These are phyloP conservation scores for Debaryomyces tyrocola DNA, from an alignment of 805 yeast species.

Conservation along the genomic window DNA sequence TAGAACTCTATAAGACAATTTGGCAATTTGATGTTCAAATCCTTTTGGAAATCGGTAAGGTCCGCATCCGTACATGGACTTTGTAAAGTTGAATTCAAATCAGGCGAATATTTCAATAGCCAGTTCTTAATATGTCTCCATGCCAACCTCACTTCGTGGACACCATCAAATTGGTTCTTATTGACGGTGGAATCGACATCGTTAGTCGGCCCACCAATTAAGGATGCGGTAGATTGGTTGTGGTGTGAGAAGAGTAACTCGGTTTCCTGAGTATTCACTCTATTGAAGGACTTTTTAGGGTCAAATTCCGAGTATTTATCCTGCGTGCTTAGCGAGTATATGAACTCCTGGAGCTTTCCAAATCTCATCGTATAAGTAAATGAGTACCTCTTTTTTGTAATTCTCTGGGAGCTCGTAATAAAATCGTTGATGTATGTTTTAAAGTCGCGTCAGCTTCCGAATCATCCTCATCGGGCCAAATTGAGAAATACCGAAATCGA, in stretches of 20 bases:
- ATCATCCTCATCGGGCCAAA: too few species aligned
- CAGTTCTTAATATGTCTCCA: slow-evolving; percentile 90
- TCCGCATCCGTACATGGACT: slow-evolving; percentile 81
- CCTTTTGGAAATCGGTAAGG: slow-evolving; percentile 78
- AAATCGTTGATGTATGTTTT: too few species aligned
- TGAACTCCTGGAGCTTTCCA: slow-evolving; percentile 50
- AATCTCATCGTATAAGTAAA: slow-evolving; percentile 14
- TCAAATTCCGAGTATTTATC: slow-evolving; percentile 73
- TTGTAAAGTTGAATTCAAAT: slow-evolving; percentile 73
- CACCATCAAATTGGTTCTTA: slow-evolving; percentile 52
- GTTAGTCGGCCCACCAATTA: slow-evolving; percentile 24
- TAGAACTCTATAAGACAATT: slow-evolving; percentile 77
- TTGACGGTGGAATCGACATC: slow-evolving; percentile 22
- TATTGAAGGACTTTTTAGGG: slow-evolving; percentile 44
- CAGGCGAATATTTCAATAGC: slow-evolving; percentile 78
- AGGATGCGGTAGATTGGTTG: slow-evolving; percentile 21
- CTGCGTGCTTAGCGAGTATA: slow-evolving; percentile 63
- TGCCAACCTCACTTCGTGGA: slow-evolving; percentile 71
- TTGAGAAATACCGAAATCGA: too few species aligned
- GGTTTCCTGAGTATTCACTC: slow-evolving; percentile 40
- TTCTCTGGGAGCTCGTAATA: too few species aligned
- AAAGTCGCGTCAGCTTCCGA: too few species aligned
- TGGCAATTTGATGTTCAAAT: slow-evolving; percentile 73
- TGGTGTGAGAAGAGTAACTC: slow-evolving; percentile 29
- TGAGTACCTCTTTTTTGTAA: neutral